Evolutionary conservation across 345 rosid species (phyloP).

Genomic region (Eucalyptus pauciflora): DNA sequence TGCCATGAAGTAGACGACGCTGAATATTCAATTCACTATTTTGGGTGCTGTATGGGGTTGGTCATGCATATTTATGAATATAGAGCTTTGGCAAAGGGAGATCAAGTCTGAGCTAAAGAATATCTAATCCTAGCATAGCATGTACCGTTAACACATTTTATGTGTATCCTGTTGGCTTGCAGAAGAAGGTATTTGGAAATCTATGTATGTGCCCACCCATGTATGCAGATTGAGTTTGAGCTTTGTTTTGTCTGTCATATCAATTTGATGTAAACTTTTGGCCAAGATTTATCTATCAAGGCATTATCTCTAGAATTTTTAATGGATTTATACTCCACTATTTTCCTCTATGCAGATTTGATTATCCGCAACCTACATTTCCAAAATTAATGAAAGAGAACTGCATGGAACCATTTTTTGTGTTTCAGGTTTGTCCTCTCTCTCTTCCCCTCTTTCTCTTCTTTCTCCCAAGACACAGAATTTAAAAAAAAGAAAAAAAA

Average conservation of each 20-base stretch:
- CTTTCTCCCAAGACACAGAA: neutral
- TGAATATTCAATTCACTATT: neutral
- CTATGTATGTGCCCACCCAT: neutral
- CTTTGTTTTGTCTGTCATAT: neutral
- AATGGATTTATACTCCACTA: neutral
- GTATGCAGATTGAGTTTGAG: neutral
- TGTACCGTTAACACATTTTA: neutral
- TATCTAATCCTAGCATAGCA: neutral
- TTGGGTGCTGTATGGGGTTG: neutral
- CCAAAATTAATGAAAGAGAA: constrained; percentile 97
- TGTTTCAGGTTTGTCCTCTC: constrained; percentile 67
- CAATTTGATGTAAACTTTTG: neutral
- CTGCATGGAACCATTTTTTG: constrained; percentile 97
- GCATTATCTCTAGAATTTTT: neutral
- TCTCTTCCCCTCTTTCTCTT: neutral
- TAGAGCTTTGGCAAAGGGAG: neutral
- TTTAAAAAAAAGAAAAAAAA: neutral
- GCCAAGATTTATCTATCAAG: neutral
- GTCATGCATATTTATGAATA: neutral
- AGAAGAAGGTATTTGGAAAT: neutral
- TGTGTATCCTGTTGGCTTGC: neutral
- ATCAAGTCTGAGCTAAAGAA: neutral
- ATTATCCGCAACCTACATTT: constrained; percentile 98
- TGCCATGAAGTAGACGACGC: neutral
- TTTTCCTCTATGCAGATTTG: constrained; percentile 48